These are phyloP conservation scores for Aspergillus asperescens DNA, from an alignment of 495 filamentous ascomycete genomes.

Conservation along the genomic window DNA sequence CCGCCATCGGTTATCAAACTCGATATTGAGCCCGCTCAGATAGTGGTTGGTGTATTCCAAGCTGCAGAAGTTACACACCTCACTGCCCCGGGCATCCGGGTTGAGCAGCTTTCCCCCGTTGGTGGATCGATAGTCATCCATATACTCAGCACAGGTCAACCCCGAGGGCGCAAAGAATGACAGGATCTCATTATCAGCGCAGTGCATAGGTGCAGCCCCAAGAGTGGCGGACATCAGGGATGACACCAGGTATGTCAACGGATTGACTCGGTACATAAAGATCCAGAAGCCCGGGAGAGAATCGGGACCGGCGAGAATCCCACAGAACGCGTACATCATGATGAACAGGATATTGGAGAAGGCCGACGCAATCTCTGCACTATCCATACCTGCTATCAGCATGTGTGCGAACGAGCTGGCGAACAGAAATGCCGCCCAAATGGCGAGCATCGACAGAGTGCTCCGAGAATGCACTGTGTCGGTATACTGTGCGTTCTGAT, in stretches of 20 bases:
- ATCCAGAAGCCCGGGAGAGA: constrained; percentile 65
- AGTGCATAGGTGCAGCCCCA: constrained; percentile 45
- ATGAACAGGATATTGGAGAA: constrained; percentile 7
- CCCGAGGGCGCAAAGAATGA: constrained; percentile 45
- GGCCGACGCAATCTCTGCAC: constrained; percentile 50
- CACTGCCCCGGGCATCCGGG: constrained; percentile 23
- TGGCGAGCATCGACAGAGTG: constrained; percentile 53
- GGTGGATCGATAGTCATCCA: constrained; percentile 14
- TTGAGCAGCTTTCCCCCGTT: constrained; percentile 20
- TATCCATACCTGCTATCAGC: constrained; percentile 57
- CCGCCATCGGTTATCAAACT: constrained; percentile 31
- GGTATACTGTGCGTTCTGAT: constrained; percentile 44
- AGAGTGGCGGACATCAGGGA: constrained; percentile 38
- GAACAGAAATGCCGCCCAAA: constrained; percentile 52
- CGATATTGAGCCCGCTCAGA: constrained; percentile 28
- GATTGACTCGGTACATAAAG: constrained; percentile 63
- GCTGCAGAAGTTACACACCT: constrained; percentile 38
- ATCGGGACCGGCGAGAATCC: constrained; percentile 48
- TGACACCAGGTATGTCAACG: constrained; percentile 50
- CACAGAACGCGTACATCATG: constrained; percentile 51
- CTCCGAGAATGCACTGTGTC: constrained; percentile 45
- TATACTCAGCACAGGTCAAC: constrained; percentile 48
- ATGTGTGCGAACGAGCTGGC: constrained; percentile 61
- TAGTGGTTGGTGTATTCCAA: constrained; percentile 39
- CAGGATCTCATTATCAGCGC: constrained; percentile 50